These are phyloP conservation scores for Colletotrichum sp. DNA, from an alignment of 2,329 filamentous ascomycete species.

Conservation along the genomic window DNA sequence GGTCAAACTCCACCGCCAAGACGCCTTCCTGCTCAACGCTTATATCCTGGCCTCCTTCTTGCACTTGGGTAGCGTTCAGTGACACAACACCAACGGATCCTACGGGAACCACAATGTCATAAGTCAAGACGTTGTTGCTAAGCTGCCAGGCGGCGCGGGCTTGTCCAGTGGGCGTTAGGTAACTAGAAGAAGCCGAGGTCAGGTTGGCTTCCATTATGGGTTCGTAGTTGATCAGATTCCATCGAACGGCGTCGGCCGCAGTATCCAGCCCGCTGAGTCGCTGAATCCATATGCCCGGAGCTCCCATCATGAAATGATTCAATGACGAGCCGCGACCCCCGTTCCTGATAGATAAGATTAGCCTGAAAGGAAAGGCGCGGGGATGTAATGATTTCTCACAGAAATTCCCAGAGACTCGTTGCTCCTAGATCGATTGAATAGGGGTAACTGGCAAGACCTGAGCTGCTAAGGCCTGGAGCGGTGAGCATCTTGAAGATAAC, in stretches of 20 bases:
- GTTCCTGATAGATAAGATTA: background rate
- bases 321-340: background rate
- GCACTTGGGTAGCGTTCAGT: background rate
- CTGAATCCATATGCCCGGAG: conserved; percentile 9
- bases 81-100: background rate
- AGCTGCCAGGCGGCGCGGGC: background rate
- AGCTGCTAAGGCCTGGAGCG: background rate
- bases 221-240: background rate
- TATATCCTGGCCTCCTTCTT: background rate
- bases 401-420: conserved; percentile 5
- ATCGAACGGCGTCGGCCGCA: background rate
- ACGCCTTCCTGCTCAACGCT: background rate
- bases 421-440: conserved; percentile 2
- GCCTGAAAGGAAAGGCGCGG: background rate
- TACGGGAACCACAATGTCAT: background rate
- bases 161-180: background rate
- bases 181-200: conserved; percentile 1
- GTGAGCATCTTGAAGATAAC: conserved; percentile 10
- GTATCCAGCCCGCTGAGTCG: background rate
- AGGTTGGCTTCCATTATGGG: conserved; percentile 11
- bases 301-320: conserved; percentile 21
- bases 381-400: background rate
- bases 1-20: background rate
- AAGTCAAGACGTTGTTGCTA: background rate
- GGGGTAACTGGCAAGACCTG: background rate